A percentile compares a stretch with the other conserved stretches of the same genome.
Evolutionary conservation across 208 protist genomes (phyloP).

Genomic region (Willaertia magna): DNA sequence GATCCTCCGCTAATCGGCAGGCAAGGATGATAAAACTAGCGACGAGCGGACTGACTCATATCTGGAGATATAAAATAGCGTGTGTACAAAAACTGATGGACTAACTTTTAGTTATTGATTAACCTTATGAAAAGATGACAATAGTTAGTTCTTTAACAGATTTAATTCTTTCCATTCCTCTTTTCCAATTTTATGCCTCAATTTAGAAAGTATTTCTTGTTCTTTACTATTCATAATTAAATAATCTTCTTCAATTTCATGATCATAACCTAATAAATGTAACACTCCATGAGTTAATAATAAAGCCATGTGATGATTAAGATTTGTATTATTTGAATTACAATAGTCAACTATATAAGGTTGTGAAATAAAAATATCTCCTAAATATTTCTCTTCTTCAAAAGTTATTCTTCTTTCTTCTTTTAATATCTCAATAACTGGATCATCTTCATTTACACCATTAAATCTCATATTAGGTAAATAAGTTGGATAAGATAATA

Average conservation of each 20-base stretch:
- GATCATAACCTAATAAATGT: not conserved
- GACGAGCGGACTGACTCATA: no score
- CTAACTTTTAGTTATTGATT: no score
- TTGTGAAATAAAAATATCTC: not conserved
- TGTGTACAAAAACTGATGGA: no score
- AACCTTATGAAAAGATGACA: no score
- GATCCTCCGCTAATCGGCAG: no score
- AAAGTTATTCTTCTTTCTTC: not conserved
- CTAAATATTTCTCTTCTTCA: not conserved
- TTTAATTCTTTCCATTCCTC: not conserved
- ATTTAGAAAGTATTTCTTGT: not conserved
- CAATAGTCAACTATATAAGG: not conserved
- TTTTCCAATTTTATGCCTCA: not conserved
- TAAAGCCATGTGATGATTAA: not conserved
- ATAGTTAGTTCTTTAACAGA: not conserved
- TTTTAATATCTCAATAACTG: not conserved
- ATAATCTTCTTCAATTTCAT: not conserved
- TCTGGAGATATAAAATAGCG: no score
- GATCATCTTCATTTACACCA: not conserved
- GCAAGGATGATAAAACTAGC: no score
- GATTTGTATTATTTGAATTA: not conserved
- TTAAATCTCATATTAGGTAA: not conserved
- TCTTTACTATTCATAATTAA: not conserved
- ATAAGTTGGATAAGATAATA: not conserved
- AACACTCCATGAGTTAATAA: not conserved